These are phyloP conservation scores for Osmanthus fragrans DNA, from an alignment of 257 asterid species.

Conservation along the genomic window DNA sequence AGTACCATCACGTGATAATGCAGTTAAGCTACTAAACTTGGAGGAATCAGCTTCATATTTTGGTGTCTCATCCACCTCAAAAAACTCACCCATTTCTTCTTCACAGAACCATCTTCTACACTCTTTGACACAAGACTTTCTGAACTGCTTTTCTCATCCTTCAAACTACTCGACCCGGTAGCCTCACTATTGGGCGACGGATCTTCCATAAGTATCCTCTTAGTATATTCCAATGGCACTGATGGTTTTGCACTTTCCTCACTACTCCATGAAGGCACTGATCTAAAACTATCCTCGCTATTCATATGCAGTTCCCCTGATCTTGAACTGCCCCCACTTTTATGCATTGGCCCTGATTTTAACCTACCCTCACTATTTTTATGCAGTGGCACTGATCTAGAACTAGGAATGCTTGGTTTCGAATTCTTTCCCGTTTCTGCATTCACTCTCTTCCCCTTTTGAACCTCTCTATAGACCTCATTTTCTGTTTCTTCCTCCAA, in stretches of 20 bases:
- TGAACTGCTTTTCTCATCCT: constrained; percentile 60
- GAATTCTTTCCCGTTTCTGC: constrained; percentile 34
- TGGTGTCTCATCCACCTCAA: constrained; percentile 72
- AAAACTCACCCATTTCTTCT: constrained; percentile 86
- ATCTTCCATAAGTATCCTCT: background rate
- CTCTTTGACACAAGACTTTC: constrained; percentile 53
- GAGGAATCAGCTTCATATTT: constrained; percentile 74
- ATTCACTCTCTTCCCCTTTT: constrained; percentile 37
- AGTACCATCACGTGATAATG: constrained; percentile 65
- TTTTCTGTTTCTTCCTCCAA: constrained; percentile 93
- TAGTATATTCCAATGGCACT: constrained; percentile 22
- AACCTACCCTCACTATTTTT: constrained; percentile 17
- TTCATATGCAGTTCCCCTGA: constrained; percentile 30
- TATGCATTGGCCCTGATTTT: constrained; percentile 42
- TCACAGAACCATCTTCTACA: constrained; percentile 58
- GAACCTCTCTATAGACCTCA: constrained; percentile 52
- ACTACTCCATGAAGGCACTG: constrained; percentile 47
- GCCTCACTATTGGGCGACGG: constrained; percentile 9
- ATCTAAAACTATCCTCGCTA: constrained; percentile 31
- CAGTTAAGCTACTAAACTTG: constrained; percentile 54
- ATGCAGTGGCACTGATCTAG: constrained; percentile 29
- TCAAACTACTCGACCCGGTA: constrained; percentile 42
- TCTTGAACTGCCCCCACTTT: constrained; percentile 36
- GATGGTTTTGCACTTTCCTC: constrained; percentile 43
- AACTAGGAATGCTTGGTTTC: constrained; percentile 33